A percentile compares a stretch with the other conserved stretches of the same genome.
Conservation (phyloP, 768 basidiomycete species). For the Wakefieldia striispora region DNA sequence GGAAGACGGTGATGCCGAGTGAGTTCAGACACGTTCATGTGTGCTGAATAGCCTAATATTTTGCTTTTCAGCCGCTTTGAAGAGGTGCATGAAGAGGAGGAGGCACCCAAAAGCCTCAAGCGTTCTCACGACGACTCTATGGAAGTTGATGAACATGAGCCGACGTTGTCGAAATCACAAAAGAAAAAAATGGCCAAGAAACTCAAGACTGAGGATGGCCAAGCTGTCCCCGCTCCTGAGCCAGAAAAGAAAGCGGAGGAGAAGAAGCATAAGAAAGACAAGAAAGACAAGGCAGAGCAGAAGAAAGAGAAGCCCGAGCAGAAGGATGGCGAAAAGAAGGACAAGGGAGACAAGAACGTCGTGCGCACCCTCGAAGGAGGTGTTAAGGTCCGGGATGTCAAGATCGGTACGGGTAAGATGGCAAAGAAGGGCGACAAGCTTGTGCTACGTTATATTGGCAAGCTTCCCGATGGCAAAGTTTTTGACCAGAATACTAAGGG, state of each 20-base stretch:
- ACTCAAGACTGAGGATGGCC: conserved; percentile 59
- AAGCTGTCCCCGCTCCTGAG: conserved; percentile 33
- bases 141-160: conserved; percentile 38
- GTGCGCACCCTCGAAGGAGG: conserved; percentile 58
- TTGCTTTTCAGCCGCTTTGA: conserved; percentile 57
- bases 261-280: conserved; percentile 23
- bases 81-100: conserved; percentile 49
- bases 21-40: conserved; percentile 29
- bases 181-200: conserved; percentile 70
- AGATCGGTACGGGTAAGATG: conserved; percentile 76
- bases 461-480: conserved; percentile 68
- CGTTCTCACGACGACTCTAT: conserved; percentile 64
- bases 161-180: conserved; percentile 49
- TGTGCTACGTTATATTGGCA: conserved; percentile 91
- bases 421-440: conserved; percentile 86
- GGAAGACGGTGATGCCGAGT: conserved; percentile 37
- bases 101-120: conserved; percentile 50
- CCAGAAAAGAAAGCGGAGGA: conserved; percentile 30
- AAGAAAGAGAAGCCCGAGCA: conserved; percentile 35
- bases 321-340: conserved; percentile 29
- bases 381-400: conserved; percentile 73
- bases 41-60: not conserved
- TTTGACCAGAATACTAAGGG: conserved; percentile 86
- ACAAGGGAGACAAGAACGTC: conserved; percentile 23
- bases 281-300: conserved; percentile 35